Base-by-base conservation (phyloP, 1,139 yeast species). In the Pneumocystis canis region DNA sequence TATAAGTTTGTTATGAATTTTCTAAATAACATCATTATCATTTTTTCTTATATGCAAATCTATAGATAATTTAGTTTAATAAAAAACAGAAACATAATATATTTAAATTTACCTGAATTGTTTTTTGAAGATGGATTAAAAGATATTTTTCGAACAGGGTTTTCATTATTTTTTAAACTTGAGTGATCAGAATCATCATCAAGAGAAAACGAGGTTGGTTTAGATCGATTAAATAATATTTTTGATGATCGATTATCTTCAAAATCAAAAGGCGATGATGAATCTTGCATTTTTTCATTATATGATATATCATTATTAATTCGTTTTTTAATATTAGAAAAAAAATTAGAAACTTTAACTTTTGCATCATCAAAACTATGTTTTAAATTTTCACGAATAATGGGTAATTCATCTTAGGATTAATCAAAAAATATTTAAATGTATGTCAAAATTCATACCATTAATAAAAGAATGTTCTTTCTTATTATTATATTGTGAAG, bases 361-460 rank as follows among this genome's bases (percentile, higher is more conserved):
- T 85, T 82, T 0, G 97, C 92, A 70, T 89, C 97, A 70, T 85
- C 90, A 62, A 89, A 79, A 35, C 95, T 94, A 71, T 85, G 85
- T 62, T 82, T 78, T 65, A 89, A 80, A 61, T 84, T 82, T 63
- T 86, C 88, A 70, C 82, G 84, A 68, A 88, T 76, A 69, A 84
- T 89, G 11, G 85, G 84, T 61, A 81, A 69, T 64, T 81, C 84
- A 66, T 79, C 81, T 64, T 81, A 47, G 4, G 9, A 41, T 2
- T 40, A 7, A 47, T 47, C 4, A 47, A 20, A 9, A 47, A 47
- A 47, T 47, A 47, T 25, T 25, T n/a, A n/a, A n/a, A 47, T 11
- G 11, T 47, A 47, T 14, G n/a, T 25, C 25, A 3, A 25, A 11
- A 25, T 25, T 9, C 31, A 47, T 9, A 47, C 54, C 54, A 47